Base-by-base conservation (phyloP, 2,329 filamentous ascomycete species). In the Fragosphaeria purpurea region DNA sequence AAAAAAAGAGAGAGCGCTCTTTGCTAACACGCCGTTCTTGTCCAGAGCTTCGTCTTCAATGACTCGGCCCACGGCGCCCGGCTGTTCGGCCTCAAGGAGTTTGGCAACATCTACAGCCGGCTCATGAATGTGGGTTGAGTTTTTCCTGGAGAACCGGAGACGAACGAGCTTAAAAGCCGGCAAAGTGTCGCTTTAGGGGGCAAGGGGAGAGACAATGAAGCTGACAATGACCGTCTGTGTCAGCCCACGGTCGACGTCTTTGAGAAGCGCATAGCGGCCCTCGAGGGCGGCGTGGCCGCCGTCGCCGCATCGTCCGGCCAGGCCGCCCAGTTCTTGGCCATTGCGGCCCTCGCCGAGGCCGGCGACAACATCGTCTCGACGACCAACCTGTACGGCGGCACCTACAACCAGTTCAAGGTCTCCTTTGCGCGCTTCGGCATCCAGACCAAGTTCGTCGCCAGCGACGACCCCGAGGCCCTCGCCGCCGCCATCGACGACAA, bases 331-430 rank as follows among this genome's bases (percentile, higher is more conserved):
- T 95, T 96, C 73, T 90, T 96, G 75, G 75, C 88, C 50, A 83
- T 96, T 61, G 76, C 81, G 31, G 83, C 89, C 6, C 82, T 97
- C n/a, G 88, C 88, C 5, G 82, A 88, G 54, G 78, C 82, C 0
- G 91, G 91, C 45, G 90, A 96, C 74, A 96, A 96, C 73, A 95
- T 96, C 59, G 79, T 96, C 47, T 85, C 88, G 10, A 95, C 91
- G 6, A 83, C 84, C 47, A 95, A 94, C 70, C 74, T 96, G 51
- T 95, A 96, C 69, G 90, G 90, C 57, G 90, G 90, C 65, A 96
- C 91, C 12, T 96, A 95, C 75, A 96, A 97, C 71, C 91, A 96
- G 73, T 82, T 96, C 71, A 96, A 96, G 72, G 89, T 96, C 44
- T 78, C 88, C 58, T 75, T 96, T 50, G 85, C 88, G 6, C 81